Base-by-base conservation (phyloP, 495 filamentous ascomycete genomes). In the Neurospora sp. region DNA sequence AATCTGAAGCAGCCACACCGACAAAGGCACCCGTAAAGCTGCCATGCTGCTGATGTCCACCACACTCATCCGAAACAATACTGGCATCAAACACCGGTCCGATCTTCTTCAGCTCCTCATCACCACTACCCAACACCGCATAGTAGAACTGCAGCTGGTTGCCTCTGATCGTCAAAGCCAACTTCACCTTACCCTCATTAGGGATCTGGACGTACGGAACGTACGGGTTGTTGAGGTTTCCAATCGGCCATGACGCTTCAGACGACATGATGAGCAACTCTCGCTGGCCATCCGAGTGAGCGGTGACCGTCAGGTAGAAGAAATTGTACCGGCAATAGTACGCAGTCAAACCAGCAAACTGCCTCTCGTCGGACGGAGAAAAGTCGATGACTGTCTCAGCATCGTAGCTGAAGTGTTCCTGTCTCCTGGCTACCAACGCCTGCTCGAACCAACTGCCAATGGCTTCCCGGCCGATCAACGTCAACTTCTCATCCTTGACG, bases 301-400 rank as follows among this genome's bases (percentile, higher is more conserved):
- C 86, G n/a, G 85, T 84, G 12, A 89, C 85, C 0, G 85, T 84
- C 8, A 89, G 79, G 72, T 89, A 89, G 79, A 88, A 88, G 78
- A 89, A 88, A 77, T 89, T 89, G 79, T 80, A 88, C 5, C 87
- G 85, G 75, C 85, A 87, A 78, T 89, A 89, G 75, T 88, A 89
- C 35, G 84, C 85, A n/a, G 85, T 86, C 27, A 89, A 78, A 1
- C 87, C 87, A 4, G 86, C 87, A 73, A 87, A 89, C 74, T 89
- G 85, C 35, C 87, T 80, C 80, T 88, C 86, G 73, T 89, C 87
- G 0, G 75, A 76, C 0, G 87, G 87, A 3, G 80, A 77, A 77
- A 86, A 89, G 73, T 87, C 82, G 0, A 88, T 74, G 9, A 85
- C 81, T 0, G 86, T 88, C 79, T 89, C 86, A 48, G 86, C 86